Conservation (phyloP, 768 basidiomycete species). For the Rhodotorula paludigena region DNA sequence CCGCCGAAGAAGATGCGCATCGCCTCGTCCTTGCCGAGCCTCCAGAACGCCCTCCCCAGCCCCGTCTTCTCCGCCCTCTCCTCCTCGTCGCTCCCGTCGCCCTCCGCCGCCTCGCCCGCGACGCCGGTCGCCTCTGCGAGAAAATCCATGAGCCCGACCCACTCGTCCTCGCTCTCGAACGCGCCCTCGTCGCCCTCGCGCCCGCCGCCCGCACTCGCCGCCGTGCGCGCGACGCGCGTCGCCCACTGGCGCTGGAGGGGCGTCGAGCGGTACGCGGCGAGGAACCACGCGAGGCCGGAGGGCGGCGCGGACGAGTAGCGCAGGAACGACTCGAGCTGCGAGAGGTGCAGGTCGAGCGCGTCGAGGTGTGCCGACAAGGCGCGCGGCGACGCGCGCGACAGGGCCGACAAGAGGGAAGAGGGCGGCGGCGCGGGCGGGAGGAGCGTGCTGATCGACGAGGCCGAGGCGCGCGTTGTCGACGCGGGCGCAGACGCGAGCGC, state of each 20-base stretch:
- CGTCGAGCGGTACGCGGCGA: conserved; percentile 64
- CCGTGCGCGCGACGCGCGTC: conserved; percentile 70
- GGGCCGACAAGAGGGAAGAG: conserved; percentile 71
- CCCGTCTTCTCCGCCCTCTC: conserved; percentile 55
- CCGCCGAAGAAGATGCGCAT: conserved; percentile 79
- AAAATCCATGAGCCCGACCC: conserved; percentile 82
- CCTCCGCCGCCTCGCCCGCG: conserved; percentile 43
- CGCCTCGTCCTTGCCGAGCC: conserved; percentile 66
- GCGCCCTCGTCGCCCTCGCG: conserved; percentile 51
- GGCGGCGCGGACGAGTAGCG: conserved; percentile 80
- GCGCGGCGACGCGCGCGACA: conserved; percentile 56
- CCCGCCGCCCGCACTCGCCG: conserved; percentile 27
- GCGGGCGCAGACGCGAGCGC: conserved; percentile 41
- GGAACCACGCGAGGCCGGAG: conserved; percentile 69
- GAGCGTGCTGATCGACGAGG: conserved; percentile 52
- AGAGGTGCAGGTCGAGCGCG: conserved; percentile 86
- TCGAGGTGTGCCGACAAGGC: conserved; percentile 80
- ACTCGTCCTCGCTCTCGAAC: conserved; percentile 63
- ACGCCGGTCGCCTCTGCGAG: conserved; percentile 67
- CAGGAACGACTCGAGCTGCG: conserved; percentile 84
- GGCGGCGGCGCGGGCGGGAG: conserved; percentile 54
- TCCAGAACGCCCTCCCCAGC: conserved; percentile 71
- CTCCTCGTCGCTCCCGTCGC: conserved; percentile 60
- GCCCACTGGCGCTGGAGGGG: conserved; percentile 77
- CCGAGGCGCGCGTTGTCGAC: not conserved